phyloP scores from a whole-genome alignment of 2,329 filamentous ascomycete genomes.

The Plectosphaerella plurivora region DNA sequence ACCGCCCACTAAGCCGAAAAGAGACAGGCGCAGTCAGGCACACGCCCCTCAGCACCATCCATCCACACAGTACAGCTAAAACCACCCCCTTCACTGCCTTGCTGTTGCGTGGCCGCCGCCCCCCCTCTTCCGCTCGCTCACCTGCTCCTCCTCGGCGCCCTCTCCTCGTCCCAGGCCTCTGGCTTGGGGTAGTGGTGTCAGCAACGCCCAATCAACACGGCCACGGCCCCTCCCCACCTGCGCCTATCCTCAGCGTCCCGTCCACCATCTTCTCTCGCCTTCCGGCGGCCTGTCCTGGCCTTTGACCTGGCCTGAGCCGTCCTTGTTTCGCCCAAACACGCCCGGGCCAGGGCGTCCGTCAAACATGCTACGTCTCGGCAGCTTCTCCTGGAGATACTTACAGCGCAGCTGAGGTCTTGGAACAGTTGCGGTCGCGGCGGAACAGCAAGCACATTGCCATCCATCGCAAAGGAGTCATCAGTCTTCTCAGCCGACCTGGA shows the following conservation, averaged over 20 bases:
- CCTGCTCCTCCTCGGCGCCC: neutral
- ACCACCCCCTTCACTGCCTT: slow-evolving; percentile 1
- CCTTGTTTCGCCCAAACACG: neutral
- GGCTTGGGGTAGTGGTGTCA: neutral
- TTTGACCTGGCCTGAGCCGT: neutral
- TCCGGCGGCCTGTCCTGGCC: neutral
- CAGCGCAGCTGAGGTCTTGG: too few species aligned
- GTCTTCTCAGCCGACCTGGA: too few species aligned
- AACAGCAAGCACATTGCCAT: too few species aligned
- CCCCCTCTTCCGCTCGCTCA: neutral
- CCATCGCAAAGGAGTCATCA: too few species aligned
- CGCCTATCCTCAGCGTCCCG: neutral
- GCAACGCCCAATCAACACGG: neutral
- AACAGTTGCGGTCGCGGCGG: too few species aligned
- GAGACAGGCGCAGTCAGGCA: neutral
- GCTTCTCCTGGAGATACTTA: too few species aligned
- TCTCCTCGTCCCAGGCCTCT: neutral
- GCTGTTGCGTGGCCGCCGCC: slow-evolving; percentile 4
- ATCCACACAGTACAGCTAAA: neutral
- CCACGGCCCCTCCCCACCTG: neutral
- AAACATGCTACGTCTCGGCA: neutral
- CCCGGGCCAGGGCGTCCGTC: neutral
- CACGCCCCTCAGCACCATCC: neutral
- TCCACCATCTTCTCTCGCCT: slow-evolving; percentile 1
- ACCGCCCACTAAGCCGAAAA: neutral